phyloP scores from a whole-genome alignment of 306 rosid genomes.

The Begonia masoniana region DNA sequence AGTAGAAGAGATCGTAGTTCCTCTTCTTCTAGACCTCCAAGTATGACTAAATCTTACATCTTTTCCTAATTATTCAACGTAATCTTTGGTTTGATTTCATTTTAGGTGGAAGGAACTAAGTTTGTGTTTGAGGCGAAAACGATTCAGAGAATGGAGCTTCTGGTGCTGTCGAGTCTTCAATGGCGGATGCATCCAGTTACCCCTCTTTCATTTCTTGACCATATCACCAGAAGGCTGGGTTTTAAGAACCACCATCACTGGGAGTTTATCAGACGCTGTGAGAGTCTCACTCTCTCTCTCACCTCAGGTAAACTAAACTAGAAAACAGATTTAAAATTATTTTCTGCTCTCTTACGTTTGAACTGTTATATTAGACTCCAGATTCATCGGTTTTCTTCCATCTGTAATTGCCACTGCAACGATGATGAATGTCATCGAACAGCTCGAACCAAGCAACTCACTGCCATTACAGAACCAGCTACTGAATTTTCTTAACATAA shows the following conservation, averaged over 20 bases:
- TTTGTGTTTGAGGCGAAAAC: background rate
- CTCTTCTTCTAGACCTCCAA: background rate
- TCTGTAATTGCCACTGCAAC: background rate
- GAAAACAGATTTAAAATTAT: too few species aligned
- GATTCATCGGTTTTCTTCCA: background rate
- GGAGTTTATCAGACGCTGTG: constrained; percentile 1
- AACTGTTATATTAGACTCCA: background rate
- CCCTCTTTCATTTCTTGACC: background rate
- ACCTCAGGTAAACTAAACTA: too few species aligned
- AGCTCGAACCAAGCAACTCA: background rate
- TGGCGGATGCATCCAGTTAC: background rate
- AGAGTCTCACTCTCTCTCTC: too few species aligned
- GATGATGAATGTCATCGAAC: background rate
- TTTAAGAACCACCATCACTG: background rate
- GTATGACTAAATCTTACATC: background rate
- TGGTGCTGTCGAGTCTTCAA: background rate
- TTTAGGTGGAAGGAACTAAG: background rate
- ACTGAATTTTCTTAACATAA: background rate
- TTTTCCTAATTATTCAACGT: too few species aligned
- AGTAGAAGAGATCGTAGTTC: background rate
- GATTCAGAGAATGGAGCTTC: background rate
- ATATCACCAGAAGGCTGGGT: background rate
- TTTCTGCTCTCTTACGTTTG: background rate
- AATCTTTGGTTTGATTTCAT: too few species aligned
- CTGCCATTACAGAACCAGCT: background rate